Conservation (phyloP, 2,329 filamentous ascomycete genomes). For the Dactylellina parvicollis region DNA sequence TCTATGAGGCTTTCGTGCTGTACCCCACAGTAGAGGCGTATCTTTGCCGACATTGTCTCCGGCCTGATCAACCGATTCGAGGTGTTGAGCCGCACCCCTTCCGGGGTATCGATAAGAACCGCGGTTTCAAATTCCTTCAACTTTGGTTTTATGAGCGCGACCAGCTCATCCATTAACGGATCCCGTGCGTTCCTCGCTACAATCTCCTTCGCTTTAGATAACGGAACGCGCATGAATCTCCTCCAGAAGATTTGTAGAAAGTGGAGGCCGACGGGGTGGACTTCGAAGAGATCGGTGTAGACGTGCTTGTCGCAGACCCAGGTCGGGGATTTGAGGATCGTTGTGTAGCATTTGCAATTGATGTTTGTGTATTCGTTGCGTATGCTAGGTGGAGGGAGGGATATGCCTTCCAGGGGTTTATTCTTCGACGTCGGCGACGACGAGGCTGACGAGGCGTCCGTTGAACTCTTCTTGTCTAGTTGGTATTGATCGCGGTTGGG, state of each 20-base stretch:
- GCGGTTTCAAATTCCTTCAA: conserved; percentile 29
- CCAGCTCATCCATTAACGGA: conserved; percentile 37
- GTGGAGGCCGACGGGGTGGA: conserved; percentile 26
- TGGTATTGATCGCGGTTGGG: conserved; percentile 16
- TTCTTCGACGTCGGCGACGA: not conserved
- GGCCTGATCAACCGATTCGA: conserved; percentile 35
- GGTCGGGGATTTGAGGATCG: not conserved
- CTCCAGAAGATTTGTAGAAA: conserved; percentile 35
- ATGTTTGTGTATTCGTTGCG: conserved; percentile 20
- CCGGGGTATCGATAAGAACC: not conserved
- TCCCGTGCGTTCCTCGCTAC: conserved; percentile 6
- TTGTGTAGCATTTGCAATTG: conserved; percentile 22
- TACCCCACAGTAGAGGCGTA: conserved; percentile 27
- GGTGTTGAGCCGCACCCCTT: conserved; percentile 15
- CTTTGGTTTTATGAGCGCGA: conserved; percentile 37
- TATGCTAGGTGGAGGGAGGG: conserved; percentile 33
- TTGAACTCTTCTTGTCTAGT: conserved; percentile 2
- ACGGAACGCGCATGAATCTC: conserved; percentile 12
- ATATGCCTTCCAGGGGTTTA: conserved; percentile 12
- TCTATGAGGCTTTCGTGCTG: conserved; percentile 34
- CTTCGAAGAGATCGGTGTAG: conserved; percentile 27
- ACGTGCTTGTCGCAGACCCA: conserved; percentile 17
- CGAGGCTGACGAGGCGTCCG: not conserved
- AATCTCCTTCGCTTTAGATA: conserved; percentile 8
- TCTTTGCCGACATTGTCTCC: conserved; percentile 13